Evolutionary conservation across 257 asterid genomes (phyloP).

Genomic region (Przewalskia tangutica): DNA sequence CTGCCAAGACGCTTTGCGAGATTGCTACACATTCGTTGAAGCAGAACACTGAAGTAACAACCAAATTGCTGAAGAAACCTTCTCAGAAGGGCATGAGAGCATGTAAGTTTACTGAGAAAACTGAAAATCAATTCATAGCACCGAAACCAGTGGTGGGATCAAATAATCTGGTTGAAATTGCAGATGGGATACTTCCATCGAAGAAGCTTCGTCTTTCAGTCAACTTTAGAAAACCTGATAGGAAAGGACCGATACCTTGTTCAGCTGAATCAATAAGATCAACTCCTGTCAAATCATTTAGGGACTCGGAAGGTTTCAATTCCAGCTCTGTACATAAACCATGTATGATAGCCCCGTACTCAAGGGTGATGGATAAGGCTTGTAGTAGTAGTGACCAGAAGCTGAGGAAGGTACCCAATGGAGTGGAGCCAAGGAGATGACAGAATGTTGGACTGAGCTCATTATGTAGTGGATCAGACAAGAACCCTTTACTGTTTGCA

Average conservation of each 20-base stretch:
- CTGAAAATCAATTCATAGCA: conserved; percentile 28
- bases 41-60: conserved; percentile 21
- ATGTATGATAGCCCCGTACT: conserved; percentile 33
- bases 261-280: conserved; percentile 36
- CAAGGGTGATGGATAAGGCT: conserved; percentile 41
- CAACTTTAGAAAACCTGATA: conserved; percentile 18
- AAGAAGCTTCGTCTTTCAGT: conserved; percentile 55
- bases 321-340: conserved; percentile 42
- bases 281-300: conserved; percentile 42
- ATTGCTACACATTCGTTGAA: conserved; percentile 32
- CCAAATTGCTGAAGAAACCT: conserved; percentile 35
- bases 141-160: conserved; percentile 27
- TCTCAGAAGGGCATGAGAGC: conserved; percentile 36
- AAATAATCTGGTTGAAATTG: conserved; percentile 20
- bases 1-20: conserved; percentile 72
- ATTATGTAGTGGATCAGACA: not conserved
- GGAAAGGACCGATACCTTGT: conserved; percentile 30
- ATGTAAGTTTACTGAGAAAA: conserved; percentile 32
- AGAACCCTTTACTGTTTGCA: conserved; percentile 9
- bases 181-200: conserved; percentile 35
- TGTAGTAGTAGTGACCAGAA: conserved; percentile 36
- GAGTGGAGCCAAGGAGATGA: conserved; percentile 24
- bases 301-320: conserved; percentile 32
- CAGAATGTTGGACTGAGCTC: conserved; percentile 16
- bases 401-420: conserved; percentile 32